Percentiles rank a stretch among this genome's conserved stretches.
These are phyloP conservation scores for Epichloe brachyelytri DNA, from an alignment of 2,329 filamentous ascomycete genomes.

Conservation along the genomic window DNA sequence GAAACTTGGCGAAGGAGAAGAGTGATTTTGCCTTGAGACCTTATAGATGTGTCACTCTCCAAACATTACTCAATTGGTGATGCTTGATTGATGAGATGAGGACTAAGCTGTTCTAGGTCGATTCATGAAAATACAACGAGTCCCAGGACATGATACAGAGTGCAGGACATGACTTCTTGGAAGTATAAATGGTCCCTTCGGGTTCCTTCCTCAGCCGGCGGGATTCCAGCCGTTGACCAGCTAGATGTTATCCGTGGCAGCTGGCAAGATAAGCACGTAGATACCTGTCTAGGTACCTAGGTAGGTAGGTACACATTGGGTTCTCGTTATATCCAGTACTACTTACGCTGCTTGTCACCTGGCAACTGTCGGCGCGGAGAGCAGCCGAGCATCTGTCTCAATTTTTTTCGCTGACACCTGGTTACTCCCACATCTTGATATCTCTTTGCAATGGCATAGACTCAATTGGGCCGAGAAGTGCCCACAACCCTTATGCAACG, in stretches of 20 bases:
- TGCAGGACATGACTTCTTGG: background rate
- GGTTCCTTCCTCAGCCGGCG: background rate
- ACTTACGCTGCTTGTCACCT: background rate
- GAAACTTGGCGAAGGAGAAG: background rate
- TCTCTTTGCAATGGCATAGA: no score
- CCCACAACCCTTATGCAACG: no score
- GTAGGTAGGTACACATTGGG: slow-evolving; percentile 1
- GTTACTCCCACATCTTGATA: background rate
- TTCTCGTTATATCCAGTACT: no score
- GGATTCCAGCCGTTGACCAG: background rate
- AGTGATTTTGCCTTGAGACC: background rate
- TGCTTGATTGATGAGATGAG: background rate
- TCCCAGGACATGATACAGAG: background rate
- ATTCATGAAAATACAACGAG: background rate
- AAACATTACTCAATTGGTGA: background rate
- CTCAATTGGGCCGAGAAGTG: no score
- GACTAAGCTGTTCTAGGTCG: background rate
- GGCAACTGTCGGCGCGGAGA: background rate
- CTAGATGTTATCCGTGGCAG: background rate
- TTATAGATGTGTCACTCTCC: background rate
- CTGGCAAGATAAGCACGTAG: background rate
- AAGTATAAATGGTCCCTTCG: background rate
- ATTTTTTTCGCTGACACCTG: background rate
- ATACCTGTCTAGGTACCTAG: background rate
- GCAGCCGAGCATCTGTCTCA: background rate